Evolutionary conservation across 2,329 filamentous ascomycete genomes (phyloP).

Genomic region (Aspergillus quadrilineatus): DNA sequence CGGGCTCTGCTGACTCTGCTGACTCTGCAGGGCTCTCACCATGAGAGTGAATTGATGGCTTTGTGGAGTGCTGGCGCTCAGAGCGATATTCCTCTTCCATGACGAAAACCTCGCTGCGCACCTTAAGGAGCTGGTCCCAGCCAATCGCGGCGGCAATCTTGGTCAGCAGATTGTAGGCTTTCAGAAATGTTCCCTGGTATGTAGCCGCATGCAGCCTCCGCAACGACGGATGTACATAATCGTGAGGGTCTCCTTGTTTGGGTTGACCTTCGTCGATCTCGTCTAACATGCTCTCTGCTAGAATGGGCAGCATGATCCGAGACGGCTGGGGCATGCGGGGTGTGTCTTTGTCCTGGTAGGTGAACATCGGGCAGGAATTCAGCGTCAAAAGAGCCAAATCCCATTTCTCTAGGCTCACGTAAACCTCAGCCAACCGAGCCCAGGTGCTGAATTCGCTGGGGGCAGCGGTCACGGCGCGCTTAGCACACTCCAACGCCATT

Average conservation of each 20-base stretch:
- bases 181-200: slow-evolving; percentile 93
- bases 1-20: slow-evolving; percentile 20
- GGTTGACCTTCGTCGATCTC: slow-evolving; percentile 90
- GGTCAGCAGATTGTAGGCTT: slow-evolving; percentile 89
- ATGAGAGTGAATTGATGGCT: slow-evolving; percentile 12
- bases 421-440: slow-evolving; percentile 90
- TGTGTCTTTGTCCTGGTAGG: slow-evolving; percentile 96
- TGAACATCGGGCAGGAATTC: slow-evolving; percentile 99
- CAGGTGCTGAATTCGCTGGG: slow-evolving; percentile 97
- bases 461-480: slow-evolving; percentile 89
- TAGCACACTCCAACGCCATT: slow-evolving; percentile 88
- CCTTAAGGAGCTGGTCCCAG: slow-evolving; percentile 94
- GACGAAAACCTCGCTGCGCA: slow-evolving; percentile 94
- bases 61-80: slow-evolving; percentile 54
- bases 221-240: slow-evolving; percentile 83
- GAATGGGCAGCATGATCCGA: slow-evolving; percentile 79
- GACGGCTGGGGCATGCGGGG: slow-evolving; percentile 91
- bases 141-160: slow-evolving; percentile 96
- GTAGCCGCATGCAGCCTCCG: slow-evolving; percentile 80
- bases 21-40: slow-evolving; percentile 28
- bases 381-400: slow-evolving; percentile 91
- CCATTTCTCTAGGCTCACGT: slow-evolving; percentile 93
- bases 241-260: slow-evolving; percentile 69
- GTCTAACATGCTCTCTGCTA: slow-evolving; percentile 85
- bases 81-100: slow-evolving; percentile 99